These are phyloP conservation scores for Isoetes engelmannii DNA, from an alignment of 83 land plant species.

Conservation along the genomic window DNA sequence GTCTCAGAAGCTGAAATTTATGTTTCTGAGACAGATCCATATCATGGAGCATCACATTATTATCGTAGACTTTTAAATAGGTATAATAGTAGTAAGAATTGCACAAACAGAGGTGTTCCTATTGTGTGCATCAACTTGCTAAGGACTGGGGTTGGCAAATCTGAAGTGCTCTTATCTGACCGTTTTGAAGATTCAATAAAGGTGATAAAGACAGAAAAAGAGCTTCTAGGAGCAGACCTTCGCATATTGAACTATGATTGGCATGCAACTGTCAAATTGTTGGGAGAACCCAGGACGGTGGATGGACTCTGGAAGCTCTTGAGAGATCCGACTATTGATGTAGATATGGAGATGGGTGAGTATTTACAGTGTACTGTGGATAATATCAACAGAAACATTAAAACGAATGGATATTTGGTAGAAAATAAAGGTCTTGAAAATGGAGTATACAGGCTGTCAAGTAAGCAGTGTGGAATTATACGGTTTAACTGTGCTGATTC, in stretches of 20 bases:
- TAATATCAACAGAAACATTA: slow-evolving; percentile 21
- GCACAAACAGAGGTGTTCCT: slow-evolving; percentile 40
- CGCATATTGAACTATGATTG: slow-evolving; percentile 84
- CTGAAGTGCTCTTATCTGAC: slow-evolving; percentile 69
- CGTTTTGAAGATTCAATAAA: slow-evolving; percentile 81
- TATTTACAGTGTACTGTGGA: slow-evolving; percentile 43
- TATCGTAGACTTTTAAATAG: slow-evolving; percentile 62
- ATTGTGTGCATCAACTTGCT: slow-evolving; percentile 83
- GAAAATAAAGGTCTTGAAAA: slow-evolving; percentile 42
- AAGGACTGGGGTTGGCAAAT: slow-evolving; percentile 69
- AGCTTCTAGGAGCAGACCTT: slow-evolving; percentile 51
- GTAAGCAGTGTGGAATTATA: slow-evolving; percentile 73
- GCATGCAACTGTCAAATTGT: slow-evolving; percentile 73
- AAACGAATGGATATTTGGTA: slow-evolving; percentile 35
- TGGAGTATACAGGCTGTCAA: slow-evolving; percentile 57
- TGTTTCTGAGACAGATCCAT: slow-evolving; percentile 67
- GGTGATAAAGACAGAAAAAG: slow-evolving; percentile 40
- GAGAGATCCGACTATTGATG: slow-evolving; percentile 52
- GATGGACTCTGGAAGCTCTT: slow-evolving; percentile 83
- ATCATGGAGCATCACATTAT: slow-evolving; percentile 62
- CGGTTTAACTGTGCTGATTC: slow-evolving; percentile 98
- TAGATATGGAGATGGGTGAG: slow-evolving; percentile 71
- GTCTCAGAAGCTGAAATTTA: slow-evolving; percentile 96
- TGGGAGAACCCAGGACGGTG: slow-evolving; percentile 82
- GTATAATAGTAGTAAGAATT: slow-evolving; percentile 40